These are phyloP conservation scores for Amesomyces nigricolor DNA, from an alignment of 2,329 filamentous ascomycete species.

Conservation along the genomic window DNA sequence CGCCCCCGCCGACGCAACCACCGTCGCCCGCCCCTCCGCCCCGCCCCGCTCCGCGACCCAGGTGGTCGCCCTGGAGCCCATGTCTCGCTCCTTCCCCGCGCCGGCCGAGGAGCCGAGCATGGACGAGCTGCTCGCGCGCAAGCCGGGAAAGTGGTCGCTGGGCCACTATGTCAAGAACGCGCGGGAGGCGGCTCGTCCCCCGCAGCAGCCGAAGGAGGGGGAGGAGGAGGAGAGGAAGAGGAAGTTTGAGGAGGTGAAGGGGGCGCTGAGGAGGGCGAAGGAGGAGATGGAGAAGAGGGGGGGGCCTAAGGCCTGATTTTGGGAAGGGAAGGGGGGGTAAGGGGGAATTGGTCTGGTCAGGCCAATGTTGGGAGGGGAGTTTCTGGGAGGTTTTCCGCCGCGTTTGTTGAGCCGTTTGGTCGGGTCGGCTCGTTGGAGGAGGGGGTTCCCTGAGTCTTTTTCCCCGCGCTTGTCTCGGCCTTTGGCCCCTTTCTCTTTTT, in stretches of 20 bases:
- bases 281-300: slow-evolving; percentile 14
- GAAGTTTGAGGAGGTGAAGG: slow-evolving; percentile 45
- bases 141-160: slow-evolving; percentile 37
- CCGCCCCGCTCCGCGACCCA: slow-evolving; percentile 8
- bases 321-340: background rate
- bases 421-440: no score
- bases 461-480: no score
- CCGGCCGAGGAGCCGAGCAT: slow-evolving; percentile 38
- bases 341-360: background rate
- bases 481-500: no score
- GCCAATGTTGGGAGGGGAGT: no score
- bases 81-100: slow-evolving; percentile 38
- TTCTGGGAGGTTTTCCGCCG: no score
- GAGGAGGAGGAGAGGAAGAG: slow-evolving; percentile 34
- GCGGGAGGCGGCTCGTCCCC: slow-evolving; percentile 21
- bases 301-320: background rate
- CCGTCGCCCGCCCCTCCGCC: background rate
- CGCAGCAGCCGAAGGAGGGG: slow-evolving; percentile 23
- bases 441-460: no score
- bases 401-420: no score
- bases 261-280: slow-evolving; percentile 39
- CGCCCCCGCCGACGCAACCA: background rate
- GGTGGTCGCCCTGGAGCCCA: slow-evolving; percentile 28
- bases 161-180: slow-evolving; percentile 33
- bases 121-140: slow-evolving; percentile 38